Base-by-base conservation (phyloP, 75 land plant genomes). In the Selaginella tamariscina region DNA sequence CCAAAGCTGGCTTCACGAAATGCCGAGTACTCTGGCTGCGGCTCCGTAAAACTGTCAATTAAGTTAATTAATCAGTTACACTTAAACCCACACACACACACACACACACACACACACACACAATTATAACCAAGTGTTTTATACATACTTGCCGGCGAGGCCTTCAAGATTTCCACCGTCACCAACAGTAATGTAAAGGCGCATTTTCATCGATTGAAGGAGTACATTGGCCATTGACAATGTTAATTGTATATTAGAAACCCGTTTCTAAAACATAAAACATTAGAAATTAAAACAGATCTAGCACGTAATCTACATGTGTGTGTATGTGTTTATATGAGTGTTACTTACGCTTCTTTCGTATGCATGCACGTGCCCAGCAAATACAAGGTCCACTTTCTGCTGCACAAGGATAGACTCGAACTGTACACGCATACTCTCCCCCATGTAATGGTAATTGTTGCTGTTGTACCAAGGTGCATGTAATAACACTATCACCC, bases 331-430 rank as follows among this genome's bases (percentile, higher is more conserved):
- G n/a, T n/a, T n/a, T n/a, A n/a, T n/a, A n/a, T n/a, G n/a, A n/a
- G n/a, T n/a, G n/a, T n/a, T 30, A 65, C 82, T 73, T 89, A 94
- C 98, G n/a, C 88, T 64, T 29, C 98, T 82, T 59, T 94, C 98
- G 73, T 90, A 94, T 39, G 98, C 91, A 80, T 94, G 98, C 30
- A 94, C 98, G 78, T 94, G 98, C 30, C 98, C 98, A 22, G 98
- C 78, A 57, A 94, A 32, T 62, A 94, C 83, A 44, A 94, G 30
- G 64, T 94, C 98, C 0, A 79, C 96, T 75, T 79, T 83, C 57
- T 78, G 69, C 2, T 76, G 55, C 1, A 84, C 75, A 69, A 93
- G 75, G 82, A 80, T 86, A 0, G 74, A 63, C 71, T 93, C 98
- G 68, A 89, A 85, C 28, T 66, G 81, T 33, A 73, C 82, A 0